Evolutionary conservation across 345 rosid species (phyloP), one percentile per base, ranked within the genome.

Genomic region (Linum tenue): DNA sequence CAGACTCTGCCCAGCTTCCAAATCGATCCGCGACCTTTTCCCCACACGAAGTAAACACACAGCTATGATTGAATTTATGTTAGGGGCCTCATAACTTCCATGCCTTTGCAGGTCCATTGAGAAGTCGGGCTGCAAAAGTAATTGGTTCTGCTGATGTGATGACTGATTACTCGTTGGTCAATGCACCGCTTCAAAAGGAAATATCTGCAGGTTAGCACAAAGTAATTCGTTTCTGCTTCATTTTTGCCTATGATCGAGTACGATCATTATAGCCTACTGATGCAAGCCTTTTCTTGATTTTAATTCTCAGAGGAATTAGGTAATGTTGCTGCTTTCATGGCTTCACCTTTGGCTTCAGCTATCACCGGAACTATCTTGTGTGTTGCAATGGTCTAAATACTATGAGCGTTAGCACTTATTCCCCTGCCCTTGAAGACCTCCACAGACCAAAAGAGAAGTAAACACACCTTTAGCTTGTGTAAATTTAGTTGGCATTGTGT

Each of bases 61-160:
- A n/a, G n/a, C n/a, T n/a, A n/a, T n/a, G n/a, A n/a, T n/a, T n/a
- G n/a, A n/a, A n/a, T n/a, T n/a, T n/a, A n/a, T n/a, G n/a, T n/a
- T n/a, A n/a, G n/a, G n/a, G n/a, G n/a, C n/a, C n/a, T n/a, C n/a
- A n/a, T n/a, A n/a, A n/a, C n/a, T n/a, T n/a, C n/a, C n/a, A n/a
- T n/a, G n/a, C n/a, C n/a, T n/a, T n/a, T 37, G 3, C 41, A 60
- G 64, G 64, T 17, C 64, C 64, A 12, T 62, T 62, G 50, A 62
- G 64, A 39, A 62, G 64, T 14, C 64, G 64, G 15, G 64, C 64
- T 15, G 64, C 64, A 8, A 62, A 62, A 62, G 64, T 50, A 62
- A 62, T 62, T 15, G 48, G 64, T 14, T 62, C 40, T 40, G 40
- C 40, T 9, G 64, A 62, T 35, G 40, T 62, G 64, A 62, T 62